Percentiles rank a stretch among this genome's conserved stretches.
phyloP scores from a whole-genome alignment of 2,329 filamentous ascomycete genomes.

The Sphaerostilbella broomeana region DNA sequence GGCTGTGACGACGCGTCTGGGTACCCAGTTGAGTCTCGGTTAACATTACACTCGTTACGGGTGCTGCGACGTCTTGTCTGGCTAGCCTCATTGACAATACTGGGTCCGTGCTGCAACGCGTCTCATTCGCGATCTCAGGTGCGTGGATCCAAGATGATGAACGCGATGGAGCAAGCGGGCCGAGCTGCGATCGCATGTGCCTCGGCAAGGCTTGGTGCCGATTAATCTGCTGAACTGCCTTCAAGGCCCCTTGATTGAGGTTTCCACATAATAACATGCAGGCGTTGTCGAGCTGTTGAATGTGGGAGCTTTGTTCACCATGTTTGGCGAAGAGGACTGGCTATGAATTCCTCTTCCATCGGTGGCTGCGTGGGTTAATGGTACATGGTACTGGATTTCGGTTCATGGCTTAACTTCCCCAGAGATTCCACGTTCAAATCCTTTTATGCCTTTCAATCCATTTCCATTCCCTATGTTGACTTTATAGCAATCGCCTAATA shows the following conservation, averaged over 20 bases:
- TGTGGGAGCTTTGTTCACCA: constrained; percentile 7
- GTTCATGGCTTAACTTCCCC: constrained; percentile 20
- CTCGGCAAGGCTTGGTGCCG: constrained; percentile 1
- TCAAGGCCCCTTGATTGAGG: no score
- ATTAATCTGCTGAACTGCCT: background rate
- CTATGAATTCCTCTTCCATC: no score
- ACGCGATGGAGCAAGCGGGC: constrained; percentile 3
- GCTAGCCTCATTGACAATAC: no score
- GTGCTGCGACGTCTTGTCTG: no score
- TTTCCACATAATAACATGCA: no score
- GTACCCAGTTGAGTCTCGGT: no score
- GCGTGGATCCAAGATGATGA: background rate
- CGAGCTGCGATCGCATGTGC: constrained; percentile 8
- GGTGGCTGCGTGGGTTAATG: constrained; percentile 31
- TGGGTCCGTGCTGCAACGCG: constrained; percentile 12
- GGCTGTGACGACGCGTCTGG: no score
- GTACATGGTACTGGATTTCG: constrained; percentile 33
- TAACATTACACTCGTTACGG: no score
- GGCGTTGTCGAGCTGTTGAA: no score
- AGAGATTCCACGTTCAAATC: constrained; percentile 33
- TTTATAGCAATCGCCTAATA: no score
- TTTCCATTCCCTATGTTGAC: no score
- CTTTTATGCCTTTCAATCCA: no score
- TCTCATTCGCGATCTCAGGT: constrained; percentile 9
- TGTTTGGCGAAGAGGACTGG: constrained; percentile 2